phyloP scores from a whole-genome alignment of 108 stramenopile genomes.

The Cylindrotheca closterium region DNA sequence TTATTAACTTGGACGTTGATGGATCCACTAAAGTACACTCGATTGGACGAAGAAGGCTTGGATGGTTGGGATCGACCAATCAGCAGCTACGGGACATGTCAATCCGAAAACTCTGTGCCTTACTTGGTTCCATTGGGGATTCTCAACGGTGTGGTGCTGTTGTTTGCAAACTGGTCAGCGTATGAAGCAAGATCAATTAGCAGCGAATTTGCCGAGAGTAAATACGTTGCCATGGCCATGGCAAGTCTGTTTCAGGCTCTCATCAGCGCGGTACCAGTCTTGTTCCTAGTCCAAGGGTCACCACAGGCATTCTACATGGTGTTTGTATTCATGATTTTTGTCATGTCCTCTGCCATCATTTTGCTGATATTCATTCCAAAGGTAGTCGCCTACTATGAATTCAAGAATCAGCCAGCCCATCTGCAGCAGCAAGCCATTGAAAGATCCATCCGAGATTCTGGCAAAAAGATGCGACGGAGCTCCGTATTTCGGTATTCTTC shows the following conservation, averaged over 20 bases:
- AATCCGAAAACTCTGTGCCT: not conserved
- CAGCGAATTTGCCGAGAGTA: constrained; percentile 36
- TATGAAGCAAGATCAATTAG: constrained; percentile 38
- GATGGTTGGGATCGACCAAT: constrained; percentile 8
- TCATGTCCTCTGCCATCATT: constrained; percentile 16
- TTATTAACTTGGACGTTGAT: constrained; percentile 35
- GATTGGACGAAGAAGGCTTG: not conserved
- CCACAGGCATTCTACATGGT: constrained; percentile 26
- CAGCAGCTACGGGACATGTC: constrained; percentile 9
- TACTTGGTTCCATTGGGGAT: not conserved
- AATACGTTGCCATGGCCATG: constrained; percentile 32
- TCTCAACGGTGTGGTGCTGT: constrained; percentile 25
- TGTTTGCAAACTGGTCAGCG: constrained; percentile 38
- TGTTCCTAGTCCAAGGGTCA: constrained; percentile 18
- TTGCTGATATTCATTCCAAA: constrained; percentile 44
- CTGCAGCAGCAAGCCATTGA: too few relatives aligned
- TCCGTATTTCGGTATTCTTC: too few relatives aligned
- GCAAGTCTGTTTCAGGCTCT: constrained; percentile 30
- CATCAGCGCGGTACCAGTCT: constrained; percentile 30
- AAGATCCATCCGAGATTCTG: too few relatives aligned
- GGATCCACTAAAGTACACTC: constrained; percentile 11
- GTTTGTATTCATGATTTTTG: constrained; percentile 17
- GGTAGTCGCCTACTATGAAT: constrained; percentile 10
- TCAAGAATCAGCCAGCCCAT: too few relatives aligned
- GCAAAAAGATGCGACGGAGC: too few relatives aligned